These are phyloP conservation scores for Fusarium udum DNA, from an alignment of 2,329 filamentous ascomycete genomes.

Conservation along the genomic window DNA sequence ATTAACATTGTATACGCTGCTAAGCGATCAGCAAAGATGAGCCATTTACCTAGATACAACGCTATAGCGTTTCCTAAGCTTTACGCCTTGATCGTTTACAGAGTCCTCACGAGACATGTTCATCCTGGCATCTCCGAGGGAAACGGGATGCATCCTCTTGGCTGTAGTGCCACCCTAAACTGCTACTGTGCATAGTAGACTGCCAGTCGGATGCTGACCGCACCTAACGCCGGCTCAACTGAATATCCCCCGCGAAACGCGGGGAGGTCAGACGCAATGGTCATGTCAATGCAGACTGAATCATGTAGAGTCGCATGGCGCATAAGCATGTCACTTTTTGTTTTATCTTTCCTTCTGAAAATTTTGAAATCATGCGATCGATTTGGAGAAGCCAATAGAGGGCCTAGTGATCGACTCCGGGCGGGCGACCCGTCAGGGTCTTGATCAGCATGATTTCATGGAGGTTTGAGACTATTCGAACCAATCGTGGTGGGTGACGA, in stretches of 20 bases:
- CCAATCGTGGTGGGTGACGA: slow-evolving; percentile 6
- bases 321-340: not conserved
- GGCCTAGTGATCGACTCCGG: slow-evolving; percentile 1
- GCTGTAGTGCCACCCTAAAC: not conserved
- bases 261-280: slow-evolving; percentile 23
- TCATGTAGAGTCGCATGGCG: slow-evolving; percentile 3
- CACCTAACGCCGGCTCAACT: not conserved
- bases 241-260: slow-evolving; percentile 13
- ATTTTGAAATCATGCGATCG: slow-evolving; percentile 15
- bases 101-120: slow-evolving; percentile 10
- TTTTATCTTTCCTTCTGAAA: not conserved
- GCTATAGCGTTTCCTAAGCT: not conserved
- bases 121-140: slow-evolving; percentile 15
- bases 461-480: not conserved
- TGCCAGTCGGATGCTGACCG: slow-evolving; percentile 10
- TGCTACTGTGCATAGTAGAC: not conserved
- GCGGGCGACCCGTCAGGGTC: not conserved
- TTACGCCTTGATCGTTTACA: not conserved
- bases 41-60: not conserved
- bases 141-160: slow-evolving; percentile 1
- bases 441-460: slow-evolving; percentile 22
- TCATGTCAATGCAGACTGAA: slow-evolving; percentile 15
- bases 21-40: not conserved
- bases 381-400: slow-evolving; percentile 1
- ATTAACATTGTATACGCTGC: not conserved